Evolutionary conservation across 768 basidiomycete genomes (phyloP).

Genomic region (Russula sp.): DNA sequence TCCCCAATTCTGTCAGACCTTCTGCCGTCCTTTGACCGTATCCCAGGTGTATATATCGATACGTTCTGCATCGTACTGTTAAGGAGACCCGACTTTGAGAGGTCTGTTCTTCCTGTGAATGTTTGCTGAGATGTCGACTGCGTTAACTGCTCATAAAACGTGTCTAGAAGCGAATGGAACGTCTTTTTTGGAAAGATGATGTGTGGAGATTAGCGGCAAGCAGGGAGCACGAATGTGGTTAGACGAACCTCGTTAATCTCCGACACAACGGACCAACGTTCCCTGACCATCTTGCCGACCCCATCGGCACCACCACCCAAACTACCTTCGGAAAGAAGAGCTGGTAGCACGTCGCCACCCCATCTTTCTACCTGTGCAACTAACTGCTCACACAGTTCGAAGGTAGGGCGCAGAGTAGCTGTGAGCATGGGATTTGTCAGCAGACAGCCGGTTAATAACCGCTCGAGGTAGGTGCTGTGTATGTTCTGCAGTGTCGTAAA

Average conservation of each 20-base stretch:
- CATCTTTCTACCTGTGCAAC: slow-evolving; percentile 86
- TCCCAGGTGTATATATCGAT: slow-evolving; percentile 35
- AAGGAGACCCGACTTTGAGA: slow-evolving; percentile 61
- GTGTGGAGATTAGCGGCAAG: slow-evolving; percentile 18
- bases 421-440: slow-evolving; percentile 60
- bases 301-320: slow-evolving; percentile 45
- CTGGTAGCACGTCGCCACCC: slow-evolving; percentile 87
- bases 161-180: slow-evolving; percentile 55
- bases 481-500: slow-evolving; percentile 81
- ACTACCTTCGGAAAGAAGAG: slow-evolving; percentile 75
- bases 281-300: slow-evolving; percentile 67
- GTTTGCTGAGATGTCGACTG: slow-evolving; percentile 70
- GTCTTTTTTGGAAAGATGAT: slow-evolving; percentile 36
- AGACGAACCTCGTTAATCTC: slow-evolving; percentile 69
- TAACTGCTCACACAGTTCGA: slow-evolving; percentile 81
- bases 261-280: slow-evolving; percentile 57
- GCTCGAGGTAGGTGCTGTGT: slow-evolving; percentile 74
- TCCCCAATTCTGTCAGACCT: slow-evolving; percentile 55
- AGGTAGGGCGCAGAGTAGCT: slow-evolving; percentile 56
- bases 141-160: slow-evolving; percentile 78
- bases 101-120: slow-evolving; percentile 52
- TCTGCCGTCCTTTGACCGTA: slow-evolving; percentile 43
- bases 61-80: slow-evolving; percentile 45
- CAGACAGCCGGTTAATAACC: slow-evolving; percentile 71
- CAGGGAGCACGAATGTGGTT: not conserved